phyloP scores from a whole-genome alignment of 1,139 yeast genomes.

The Yamadazyma sp. region DNA sequence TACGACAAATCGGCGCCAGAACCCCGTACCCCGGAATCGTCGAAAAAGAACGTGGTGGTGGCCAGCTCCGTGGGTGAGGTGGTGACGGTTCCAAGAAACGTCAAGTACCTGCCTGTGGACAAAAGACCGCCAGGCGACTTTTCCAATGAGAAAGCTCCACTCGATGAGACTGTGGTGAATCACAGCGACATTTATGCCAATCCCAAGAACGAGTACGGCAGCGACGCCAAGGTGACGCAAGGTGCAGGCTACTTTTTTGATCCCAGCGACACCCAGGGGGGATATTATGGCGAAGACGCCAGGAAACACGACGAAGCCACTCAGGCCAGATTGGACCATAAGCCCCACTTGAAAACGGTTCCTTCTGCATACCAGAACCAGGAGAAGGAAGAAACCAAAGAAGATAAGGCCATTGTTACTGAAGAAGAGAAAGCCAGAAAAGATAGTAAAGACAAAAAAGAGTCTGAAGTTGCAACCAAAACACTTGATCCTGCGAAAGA shows the following conservation, averaged over 20 bases:
- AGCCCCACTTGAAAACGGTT: slow-evolving; percentile 29
- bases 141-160: slow-evolving; percentile 32
- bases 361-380: slow-evolving; percentile 27
- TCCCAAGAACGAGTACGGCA: slow-evolving; percentile 25
- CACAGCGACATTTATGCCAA: slow-evolving; percentile 16
- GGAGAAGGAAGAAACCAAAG: slow-evolving; percentile 15
- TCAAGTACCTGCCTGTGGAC: slow-evolving; percentile 29
- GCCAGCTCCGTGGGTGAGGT: slow-evolving; percentile 31
- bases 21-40: slow-evolving; percentile 10
- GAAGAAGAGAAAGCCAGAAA: slow-evolving; percentile 2
- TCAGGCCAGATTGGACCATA: slow-evolving; percentile 22
- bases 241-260: slow-evolving; percentile 37
- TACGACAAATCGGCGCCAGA: too few relatives aligned
- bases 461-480: slow-evolving; percentile 2
- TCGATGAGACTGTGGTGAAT: slow-evolving; percentile 22
- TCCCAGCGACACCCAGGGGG: slow-evolving; percentile 40
- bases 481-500: slow-evolving; percentile 24
- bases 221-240: slow-evolving; percentile 26
- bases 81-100: slow-evolving; percentile 31
- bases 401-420: slow-evolving; percentile 16
- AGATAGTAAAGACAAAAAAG: slow-evolving; percentile 5
- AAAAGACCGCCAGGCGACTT: slow-evolving; percentile 33
- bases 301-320: slow-evolving; percentile 25
- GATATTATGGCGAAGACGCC: slow-evolving; percentile 20
- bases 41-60: slow-evolving; percentile 12